phyloP scores from a whole-genome alignment of 768 basidiomycete species.

The Boletus sp. region DNA sequence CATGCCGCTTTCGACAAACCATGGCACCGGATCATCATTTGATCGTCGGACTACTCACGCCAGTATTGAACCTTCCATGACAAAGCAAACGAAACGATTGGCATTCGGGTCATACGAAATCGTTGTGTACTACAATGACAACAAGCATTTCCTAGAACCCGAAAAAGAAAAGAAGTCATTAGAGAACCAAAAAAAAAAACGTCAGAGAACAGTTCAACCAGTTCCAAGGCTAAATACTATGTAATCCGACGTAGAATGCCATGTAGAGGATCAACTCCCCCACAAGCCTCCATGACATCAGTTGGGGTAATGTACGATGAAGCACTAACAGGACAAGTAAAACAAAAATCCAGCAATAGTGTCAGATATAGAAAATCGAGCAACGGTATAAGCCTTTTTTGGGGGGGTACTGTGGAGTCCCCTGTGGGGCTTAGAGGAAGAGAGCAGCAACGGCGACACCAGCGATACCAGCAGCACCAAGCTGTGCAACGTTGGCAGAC shows the following conservation, averaged over 20 bases:
- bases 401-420: background rate
- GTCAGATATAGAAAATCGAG: conserved; percentile 15
- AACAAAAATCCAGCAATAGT: conserved; percentile 9
- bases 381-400: conserved; percentile 22
- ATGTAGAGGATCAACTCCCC: conserved; percentile 1
- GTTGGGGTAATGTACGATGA: conserved; percentile 17
- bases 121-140: conserved; percentile 14
- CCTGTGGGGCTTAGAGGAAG: conserved; percentile 30
- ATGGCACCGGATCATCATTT: too few species aligned
- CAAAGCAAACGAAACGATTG: background rate
- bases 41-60: too few species aligned
- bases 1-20: too few species aligned
- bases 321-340: conserved; percentile 6
- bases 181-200: background rate
- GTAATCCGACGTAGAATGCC: background rate
- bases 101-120: conserved; percentile 18
- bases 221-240: conserved; percentile 1
- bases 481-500: conserved; percentile 41
- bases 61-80: too few species aligned
- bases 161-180: conserved; percentile 9
- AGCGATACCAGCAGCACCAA: conserved; percentile 40
- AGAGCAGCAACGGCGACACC: conserved; percentile 39
- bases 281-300: conserved; percentile 1
- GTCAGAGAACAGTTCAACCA: conserved; percentile 2
- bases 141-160: conserved; percentile 17